A percentile compares a stretch with the other conserved stretches of the same genome.
These are phyloP conservation scores for Hypsizygus marmoreus DNA, from an alignment of 768 basidiomycete species.

Conservation along the genomic window DNA sequence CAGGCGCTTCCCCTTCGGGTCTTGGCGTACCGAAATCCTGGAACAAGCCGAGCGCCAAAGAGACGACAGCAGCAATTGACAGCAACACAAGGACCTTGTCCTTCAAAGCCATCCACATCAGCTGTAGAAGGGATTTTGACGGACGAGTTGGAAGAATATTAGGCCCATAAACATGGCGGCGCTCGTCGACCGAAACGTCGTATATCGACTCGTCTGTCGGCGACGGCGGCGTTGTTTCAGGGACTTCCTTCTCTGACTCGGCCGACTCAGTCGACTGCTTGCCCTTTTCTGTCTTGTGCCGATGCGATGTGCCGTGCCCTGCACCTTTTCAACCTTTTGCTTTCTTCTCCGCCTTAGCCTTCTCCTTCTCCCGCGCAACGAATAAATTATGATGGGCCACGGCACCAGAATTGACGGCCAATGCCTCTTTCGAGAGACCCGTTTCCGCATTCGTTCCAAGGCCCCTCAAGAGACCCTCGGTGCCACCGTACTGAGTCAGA, in stretches of 20 bases:
- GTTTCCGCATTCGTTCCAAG: constrained; percentile 65
- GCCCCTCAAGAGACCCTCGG: constrained; percentile 61
- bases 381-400: constrained; percentile 17
- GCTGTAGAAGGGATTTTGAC: constrained; percentile 65
- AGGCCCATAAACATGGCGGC: constrained; percentile 69
- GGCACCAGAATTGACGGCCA: constrained; percentile 13
- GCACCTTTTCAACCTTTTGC: constrained; percentile 24
- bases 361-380: constrained; percentile 10
- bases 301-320: constrained; percentile 24
- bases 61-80: constrained; percentile 89
- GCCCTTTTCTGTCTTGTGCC: constrained; percentile 27
- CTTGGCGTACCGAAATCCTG: constrained; percentile 84
- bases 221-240: no score
- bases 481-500: constrained; percentile 73
- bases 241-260: constrained; percentile 42
- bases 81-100: constrained; percentile 91
- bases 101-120: constrained; percentile 87
- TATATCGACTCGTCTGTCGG: constrained; percentile 23
- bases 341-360: constrained; percentile 14
- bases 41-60: constrained; percentile 91
- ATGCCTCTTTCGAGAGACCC: constrained; percentile 41
- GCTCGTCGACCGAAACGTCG: constrained; percentile 55
- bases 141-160: constrained; percentile 75
- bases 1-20: constrained; percentile 62
- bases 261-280: constrained; percentile 25